Evolutionary conservation across 2,329 filamentous ascomycete genomes (phyloP), one percentile per base, ranked within the genome.

Genomic region (Pseudonectria foliicola): DNA sequence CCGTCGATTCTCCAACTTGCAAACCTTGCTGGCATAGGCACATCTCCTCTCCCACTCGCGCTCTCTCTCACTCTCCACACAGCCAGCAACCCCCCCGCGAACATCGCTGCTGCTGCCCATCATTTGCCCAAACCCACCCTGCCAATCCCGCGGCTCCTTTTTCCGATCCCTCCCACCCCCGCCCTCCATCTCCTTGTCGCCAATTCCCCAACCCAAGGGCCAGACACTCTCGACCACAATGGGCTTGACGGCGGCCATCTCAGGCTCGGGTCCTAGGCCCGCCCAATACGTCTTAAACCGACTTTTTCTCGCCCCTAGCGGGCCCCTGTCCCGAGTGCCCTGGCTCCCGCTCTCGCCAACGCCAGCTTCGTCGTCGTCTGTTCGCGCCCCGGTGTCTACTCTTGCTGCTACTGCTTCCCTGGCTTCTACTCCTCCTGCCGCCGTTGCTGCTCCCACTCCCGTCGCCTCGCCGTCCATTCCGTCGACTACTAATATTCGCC

Each of bases 281-380:
- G 48, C 48, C 45, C 48, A 51, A 51, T 48, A 44, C 44, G 51
- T 56, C 47, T 49, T 56, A 53, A 56, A 54, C 49, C 53, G 53
- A 53, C 52, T 55, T 56, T 56, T 56, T 50, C 44, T 54, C 53
- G 53, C 18, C 18, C 18, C 51, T 53, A 47, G 50, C 45, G 48
- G 45, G 44, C 39, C 47, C 48, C 44, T 50, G 48, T 45, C 42
- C 39, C 18, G 18, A 21, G 42, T 50, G 48, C 45, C 42, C 39
- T 8, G 18, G 8, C 18, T 21, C 18, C 18, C 18, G 18, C 18
- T 21, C 18, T 21, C 18, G 18, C 18, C 18, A 21, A 8, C 18
- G 8, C 8, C 18, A 21, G 44, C 45, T 33, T 43, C 47, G 36
- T 47, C 45, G 42, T 51, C 47, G 44, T 49, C 48, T 50, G 46